Evolutionary conservation across 139 green algal species (phyloP), one percentile per base, ranked within the genome.

Genomic region (Coelastrella sp.): DNA sequence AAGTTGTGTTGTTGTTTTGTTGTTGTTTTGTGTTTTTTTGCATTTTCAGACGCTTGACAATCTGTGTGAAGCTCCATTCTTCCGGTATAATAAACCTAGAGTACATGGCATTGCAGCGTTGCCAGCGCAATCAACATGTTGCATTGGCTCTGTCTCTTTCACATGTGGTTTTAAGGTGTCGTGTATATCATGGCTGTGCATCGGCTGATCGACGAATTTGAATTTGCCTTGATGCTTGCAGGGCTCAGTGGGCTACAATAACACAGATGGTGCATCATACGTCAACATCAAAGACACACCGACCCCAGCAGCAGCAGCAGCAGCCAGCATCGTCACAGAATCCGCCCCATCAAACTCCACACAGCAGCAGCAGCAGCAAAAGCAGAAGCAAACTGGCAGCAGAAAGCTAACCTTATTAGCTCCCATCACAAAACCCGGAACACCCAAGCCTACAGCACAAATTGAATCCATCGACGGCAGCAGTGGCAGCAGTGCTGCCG

Each of bases 201-300:
- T 47, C 32, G 1, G 32, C 32, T 47, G 32, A 47, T 47, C 1
- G 32, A 47, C 32, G 32, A 1, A 47, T 47, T 1, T 47, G 1
- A 47, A 80, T 80, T 16, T 60, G 71, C 74, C 58, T 13, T 22
- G 8, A 7, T 83, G 47, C 14, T 14, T 71, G 47, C 68, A 89
- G 84, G 84, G 71, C 13, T 68, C 71, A 14, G 16, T 22, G 54
- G 54, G 71, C 0, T 89, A 89, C 17, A 89, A 89, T 54, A 89
- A 89, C 84, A 89, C 16, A 6, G 71, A 89, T 23, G 84, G 84
- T 4, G 19, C 58, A 20, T 56, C 84, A 0, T 89, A 89, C 17
- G 71, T 82, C 0, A 20, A 73, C 17, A 82, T 89, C 20, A 89
- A 81, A 2, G 84, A 89, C 71, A 58, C 32, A 7, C 68, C 54